A percentile compares a stretch with the other conserved stretches of the same genome.
Conservation (phyloP, 257 asterid species). For the Ocimum tenuiflorum region DNA sequence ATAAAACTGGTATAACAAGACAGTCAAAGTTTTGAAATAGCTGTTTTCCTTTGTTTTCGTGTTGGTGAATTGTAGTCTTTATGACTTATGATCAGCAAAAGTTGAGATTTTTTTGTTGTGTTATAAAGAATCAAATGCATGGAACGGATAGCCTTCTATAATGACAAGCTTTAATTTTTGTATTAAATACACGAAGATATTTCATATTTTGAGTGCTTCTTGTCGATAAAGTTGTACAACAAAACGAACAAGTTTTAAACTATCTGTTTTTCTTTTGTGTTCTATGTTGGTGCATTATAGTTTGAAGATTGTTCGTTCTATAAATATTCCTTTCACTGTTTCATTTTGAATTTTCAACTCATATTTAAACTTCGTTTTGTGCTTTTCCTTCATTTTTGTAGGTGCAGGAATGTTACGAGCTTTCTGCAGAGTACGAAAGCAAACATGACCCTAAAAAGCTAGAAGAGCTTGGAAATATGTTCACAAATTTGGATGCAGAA, state of each 20-base stretch:
- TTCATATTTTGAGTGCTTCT: too few species aligned
- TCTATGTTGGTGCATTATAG: too few species aligned
- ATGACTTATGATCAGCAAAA: background rate
- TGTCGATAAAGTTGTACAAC: too few species aligned
- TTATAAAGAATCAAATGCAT: too few species aligned
- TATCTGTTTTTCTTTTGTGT: too few species aligned
- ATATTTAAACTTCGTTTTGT: too few species aligned
- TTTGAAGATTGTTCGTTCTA: background rate
- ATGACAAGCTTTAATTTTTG: too few species aligned
- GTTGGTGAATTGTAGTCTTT: background rate
- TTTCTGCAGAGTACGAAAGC: slow-evolving; percentile 51
- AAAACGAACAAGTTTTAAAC: too few species aligned
- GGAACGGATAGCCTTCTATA: too few species aligned
- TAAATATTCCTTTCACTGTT: background rate
- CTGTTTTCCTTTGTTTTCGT: background rate
- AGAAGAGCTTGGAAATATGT: slow-evolving; percentile 48
- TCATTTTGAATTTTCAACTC: background rate
- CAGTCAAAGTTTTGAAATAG: background rate
- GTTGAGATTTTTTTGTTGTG: too few species aligned
- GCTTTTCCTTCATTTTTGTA: background rate
- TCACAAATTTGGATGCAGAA: slow-evolving; percentile 52
- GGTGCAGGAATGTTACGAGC: slow-evolving; percentile 59
- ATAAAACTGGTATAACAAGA: background rate
- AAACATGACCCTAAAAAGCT: slow-evolving; percentile 44
- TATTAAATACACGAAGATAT: too few species aligned